A percentile compares a stretch with the other conserved stretches of the same genome.
These are phyloP conservation scores for Coleophoma eucalyptorum DNA, from an alignment of 2,329 filamentous ascomycete species.

Conservation along the genomic window DNA sequence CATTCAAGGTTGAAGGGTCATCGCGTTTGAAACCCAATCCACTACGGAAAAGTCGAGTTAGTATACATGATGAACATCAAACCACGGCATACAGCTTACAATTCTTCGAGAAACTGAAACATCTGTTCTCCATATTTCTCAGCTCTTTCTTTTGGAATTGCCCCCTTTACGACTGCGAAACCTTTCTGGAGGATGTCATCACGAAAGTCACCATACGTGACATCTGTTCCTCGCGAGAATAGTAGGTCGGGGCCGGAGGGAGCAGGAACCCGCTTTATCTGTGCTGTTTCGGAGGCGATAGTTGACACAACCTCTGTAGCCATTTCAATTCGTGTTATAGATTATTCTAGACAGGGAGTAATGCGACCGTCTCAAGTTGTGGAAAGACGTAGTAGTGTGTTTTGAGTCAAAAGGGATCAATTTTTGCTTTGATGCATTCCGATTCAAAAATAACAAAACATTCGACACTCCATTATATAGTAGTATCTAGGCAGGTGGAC, in stretches of 20 bases:
- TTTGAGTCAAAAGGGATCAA: no score
- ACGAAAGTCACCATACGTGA: neutral
- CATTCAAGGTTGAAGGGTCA: slow-evolving; percentile 2
- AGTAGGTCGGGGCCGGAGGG: neutral
- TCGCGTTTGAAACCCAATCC: neutral
- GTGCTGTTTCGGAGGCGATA: neutral
- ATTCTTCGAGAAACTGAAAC: neutral
- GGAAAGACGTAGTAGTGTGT: no score
- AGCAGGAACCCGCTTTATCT: neutral
- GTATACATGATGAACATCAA: neutral
- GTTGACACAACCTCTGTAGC: neutral
- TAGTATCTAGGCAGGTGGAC: no score
- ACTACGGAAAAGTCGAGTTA: neutral
- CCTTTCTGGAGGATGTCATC: neutral
- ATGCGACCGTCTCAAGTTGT: no score
- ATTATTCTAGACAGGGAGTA: no score
- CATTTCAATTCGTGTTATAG: no score
- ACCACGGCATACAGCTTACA: neutral
- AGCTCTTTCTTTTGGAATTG: neutral
- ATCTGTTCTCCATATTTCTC: neutral
- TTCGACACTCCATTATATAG: no score
- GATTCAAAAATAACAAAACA: no score
- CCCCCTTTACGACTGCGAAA: neutral
- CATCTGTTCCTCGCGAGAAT: neutral
- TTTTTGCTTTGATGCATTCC: no score